Percentiles rank a stretch among this genome's conserved stretches.
phyloP scores from a whole-genome alignment of 1,139 yeast species.

The Blastobotrys arbuscula region DNA sequence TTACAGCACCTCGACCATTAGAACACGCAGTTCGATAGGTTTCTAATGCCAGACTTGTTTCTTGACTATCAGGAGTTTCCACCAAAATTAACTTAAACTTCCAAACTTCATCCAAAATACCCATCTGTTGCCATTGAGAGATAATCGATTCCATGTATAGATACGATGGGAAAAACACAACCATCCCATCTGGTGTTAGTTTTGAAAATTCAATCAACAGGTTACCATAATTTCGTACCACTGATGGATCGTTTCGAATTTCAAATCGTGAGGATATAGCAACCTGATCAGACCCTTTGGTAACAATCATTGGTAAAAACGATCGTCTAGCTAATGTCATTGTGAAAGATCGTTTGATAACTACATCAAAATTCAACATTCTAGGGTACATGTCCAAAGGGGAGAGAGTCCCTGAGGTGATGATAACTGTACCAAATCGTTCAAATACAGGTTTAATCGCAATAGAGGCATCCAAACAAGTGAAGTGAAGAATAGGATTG shows the following conservation, averaged over 20 bases:
- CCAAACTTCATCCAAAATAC: slow-evolving; percentile 97
- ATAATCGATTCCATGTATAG: slow-evolving; percentile 96
- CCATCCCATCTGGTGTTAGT: slow-evolving; percentile 96
- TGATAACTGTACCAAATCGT: slow-evolving; percentile 85
- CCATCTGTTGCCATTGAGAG: slow-evolving; percentile 98
- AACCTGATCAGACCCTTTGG: slow-evolving; percentile 97
- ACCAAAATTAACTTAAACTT: slow-evolving; percentile 88
- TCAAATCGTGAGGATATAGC: slow-evolving; percentile 94
- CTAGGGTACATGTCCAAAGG: slow-evolving; percentile 98
- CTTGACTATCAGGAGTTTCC: slow-evolving; percentile 99
- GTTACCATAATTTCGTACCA: slow-evolving; percentile 93
- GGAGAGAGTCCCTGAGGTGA: slow-evolving; percentile 95
- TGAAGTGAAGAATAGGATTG: slow-evolving; percentile 89
- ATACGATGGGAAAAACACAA: slow-evolving; percentile 95
- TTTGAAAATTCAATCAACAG: slow-evolving; percentile 86
- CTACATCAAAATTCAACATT: slow-evolving; percentile 92
- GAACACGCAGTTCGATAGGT: slow-evolving; percentile 95
- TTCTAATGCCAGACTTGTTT: slow-evolving; percentile 89
- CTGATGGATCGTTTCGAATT: slow-evolving; percentile 95
- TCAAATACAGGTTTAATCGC: slow-evolving; percentile 97
- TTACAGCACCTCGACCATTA: slow-evolving; percentile 95
- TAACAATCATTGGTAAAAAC: slow-evolving; percentile 89
- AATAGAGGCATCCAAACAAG: slow-evolving; percentile 95
- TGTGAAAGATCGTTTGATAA: slow-evolving; percentile 87
- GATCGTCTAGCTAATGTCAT: slow-evolving; percentile 93